Percentiles rank a stretch among this genome's conserved stretches.
These are phyloP conservation scores for Cladosporium sp. DNA, from an alignment of 2,329 filamentous ascomycete genomes.

Conservation along the genomic window DNA sequence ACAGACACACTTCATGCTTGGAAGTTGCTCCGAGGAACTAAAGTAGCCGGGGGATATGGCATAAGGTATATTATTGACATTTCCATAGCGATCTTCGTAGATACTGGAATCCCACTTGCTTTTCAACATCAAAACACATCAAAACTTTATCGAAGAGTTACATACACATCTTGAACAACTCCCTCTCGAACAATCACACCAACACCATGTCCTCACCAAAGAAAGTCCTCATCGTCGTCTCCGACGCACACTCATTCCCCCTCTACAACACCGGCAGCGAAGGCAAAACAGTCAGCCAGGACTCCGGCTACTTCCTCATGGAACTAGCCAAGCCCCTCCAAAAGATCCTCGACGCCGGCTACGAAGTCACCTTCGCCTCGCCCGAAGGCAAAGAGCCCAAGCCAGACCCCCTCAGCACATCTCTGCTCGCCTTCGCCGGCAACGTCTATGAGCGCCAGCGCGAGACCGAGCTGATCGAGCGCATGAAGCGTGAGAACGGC, in stretches of 20 bases:
- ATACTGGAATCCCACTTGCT: background rate
- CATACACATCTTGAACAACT: background rate
- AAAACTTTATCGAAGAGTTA: background rate
- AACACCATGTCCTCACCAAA: background rate
- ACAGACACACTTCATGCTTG: background rate
- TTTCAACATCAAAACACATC: background rate
- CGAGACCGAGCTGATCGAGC: slow-evolving; percentile 44
- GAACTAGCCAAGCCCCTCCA: slow-evolving; percentile 42
- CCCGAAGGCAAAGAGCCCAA: slow-evolving; percentile 44
- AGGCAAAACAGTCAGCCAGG: slow-evolving; percentile 1
- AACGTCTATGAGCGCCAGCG: slow-evolving; percentile 47
- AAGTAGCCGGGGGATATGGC: background rate
- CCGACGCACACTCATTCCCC: background rate
- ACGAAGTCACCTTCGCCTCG: slow-evolving; percentile 50
- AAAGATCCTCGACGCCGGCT: slow-evolving; percentile 40
- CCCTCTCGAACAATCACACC: background rate
- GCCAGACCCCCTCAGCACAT: slow-evolving; percentile 46
- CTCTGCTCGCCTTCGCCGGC: slow-evolving; percentile 46
- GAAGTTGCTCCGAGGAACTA: background rate
- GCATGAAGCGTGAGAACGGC: slow-evolving; percentile 49
- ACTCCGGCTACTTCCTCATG: slow-evolving; percentile 30
- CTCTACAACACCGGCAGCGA: slow-evolving; percentile 10
- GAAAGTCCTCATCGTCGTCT: slow-evolving; percentile 10
- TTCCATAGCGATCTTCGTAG: background rate
- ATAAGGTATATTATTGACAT: background rate